Conservation (phyloP, 2,329 filamentous ascomycete species). For the Xylariaceae sp. region DNA sequence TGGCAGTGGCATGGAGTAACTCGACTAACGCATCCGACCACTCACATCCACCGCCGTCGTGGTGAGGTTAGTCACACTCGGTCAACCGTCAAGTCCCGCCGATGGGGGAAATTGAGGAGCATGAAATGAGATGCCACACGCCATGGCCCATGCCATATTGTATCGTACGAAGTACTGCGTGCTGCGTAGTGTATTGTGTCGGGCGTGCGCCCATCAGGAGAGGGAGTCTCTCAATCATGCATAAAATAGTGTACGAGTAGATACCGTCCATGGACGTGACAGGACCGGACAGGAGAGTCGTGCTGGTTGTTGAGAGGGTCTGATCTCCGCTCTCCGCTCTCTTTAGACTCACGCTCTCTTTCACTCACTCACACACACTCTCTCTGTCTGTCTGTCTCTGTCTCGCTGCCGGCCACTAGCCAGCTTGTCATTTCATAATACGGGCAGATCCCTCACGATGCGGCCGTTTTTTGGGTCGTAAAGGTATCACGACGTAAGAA, state of each 20-base stretch:
- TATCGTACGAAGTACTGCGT: too few species aligned
- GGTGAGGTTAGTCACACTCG: conserved; percentile 8
- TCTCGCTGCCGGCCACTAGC: not conserved
- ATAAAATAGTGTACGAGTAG: not conserved
- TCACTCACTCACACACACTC: too few species aligned
- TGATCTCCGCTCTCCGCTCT: too few species aligned
- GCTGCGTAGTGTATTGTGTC: not conserved
- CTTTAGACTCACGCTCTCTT: too few species aligned
- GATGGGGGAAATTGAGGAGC: not conserved
- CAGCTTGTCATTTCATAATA: not conserved
- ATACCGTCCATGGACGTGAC: too few species aligned
- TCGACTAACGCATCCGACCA: conserved; percentile 14
- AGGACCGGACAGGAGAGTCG: too few species aligned
- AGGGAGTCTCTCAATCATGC: not conserved
- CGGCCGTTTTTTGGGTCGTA: not conserved
- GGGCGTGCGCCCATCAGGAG: not conserved
- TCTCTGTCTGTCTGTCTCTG: not conserved
- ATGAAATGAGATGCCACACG: conserved; percentile 4
- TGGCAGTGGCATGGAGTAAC: conserved; percentile 16
- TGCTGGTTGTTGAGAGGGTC: too few species aligned
- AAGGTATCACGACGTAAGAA: not conserved
- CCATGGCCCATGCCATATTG: not conserved
- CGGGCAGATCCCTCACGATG: not conserved
- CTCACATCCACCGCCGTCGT: conserved; percentile 16
- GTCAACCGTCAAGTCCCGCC: conserved; percentile 10